Percentiles rank a stretch among this genome's conserved stretches.
These are phyloP conservation scores for Erucastrum elatum DNA, from an alignment of 345 rosid genomes.

Conservation along the genomic window DNA sequence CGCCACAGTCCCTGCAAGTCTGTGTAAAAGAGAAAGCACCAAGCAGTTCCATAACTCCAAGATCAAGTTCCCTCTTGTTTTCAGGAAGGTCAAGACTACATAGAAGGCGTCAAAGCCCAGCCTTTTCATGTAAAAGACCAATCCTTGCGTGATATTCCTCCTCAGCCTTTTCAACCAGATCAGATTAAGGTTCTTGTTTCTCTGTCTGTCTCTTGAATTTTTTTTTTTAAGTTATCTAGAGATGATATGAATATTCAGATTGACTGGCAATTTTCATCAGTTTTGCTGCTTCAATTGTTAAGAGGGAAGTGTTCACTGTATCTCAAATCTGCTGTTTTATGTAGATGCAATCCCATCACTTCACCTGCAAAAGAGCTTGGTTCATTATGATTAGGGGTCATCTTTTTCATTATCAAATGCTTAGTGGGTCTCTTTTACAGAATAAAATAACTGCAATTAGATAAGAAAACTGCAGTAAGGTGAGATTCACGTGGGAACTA, in stretches of 20 bases:
- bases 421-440: too few relatives aligned
- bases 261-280: background rate
- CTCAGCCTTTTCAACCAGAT: background rate
- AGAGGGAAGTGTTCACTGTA: too few relatives aligned
- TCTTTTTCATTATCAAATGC: background rate
- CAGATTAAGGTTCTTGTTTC: slow-evolving; percentile 22
- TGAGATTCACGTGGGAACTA: too few relatives aligned
- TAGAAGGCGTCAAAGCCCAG: background rate
- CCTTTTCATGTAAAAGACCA: slow-evolving; percentile 34
- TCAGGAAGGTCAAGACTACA: background rate
- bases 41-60: slow-evolving; percentile 63
- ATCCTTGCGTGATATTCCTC: background rate
- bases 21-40: slow-evolving; percentile 58
- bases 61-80: slow-evolving; percentile 37
- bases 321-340: too few relatives aligned
- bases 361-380: too few relatives aligned
- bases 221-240: slow-evolving; percentile 10
- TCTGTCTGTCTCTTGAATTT: slow-evolving; percentile 1
- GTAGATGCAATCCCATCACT: too few relatives aligned
- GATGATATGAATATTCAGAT: background rate
- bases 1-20: slow-evolving; percentile 50
- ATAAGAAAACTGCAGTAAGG: too few relatives aligned
- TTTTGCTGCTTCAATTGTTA: background rate
- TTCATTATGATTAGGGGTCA: too few relatives aligned
- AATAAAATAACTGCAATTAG: background rate